A percentile compares a stretch with the other conserved stretches of the same genome.
Conservation (phyloP, 257 asterid genomes). For the Solanum lycopersicoides region DNA sequence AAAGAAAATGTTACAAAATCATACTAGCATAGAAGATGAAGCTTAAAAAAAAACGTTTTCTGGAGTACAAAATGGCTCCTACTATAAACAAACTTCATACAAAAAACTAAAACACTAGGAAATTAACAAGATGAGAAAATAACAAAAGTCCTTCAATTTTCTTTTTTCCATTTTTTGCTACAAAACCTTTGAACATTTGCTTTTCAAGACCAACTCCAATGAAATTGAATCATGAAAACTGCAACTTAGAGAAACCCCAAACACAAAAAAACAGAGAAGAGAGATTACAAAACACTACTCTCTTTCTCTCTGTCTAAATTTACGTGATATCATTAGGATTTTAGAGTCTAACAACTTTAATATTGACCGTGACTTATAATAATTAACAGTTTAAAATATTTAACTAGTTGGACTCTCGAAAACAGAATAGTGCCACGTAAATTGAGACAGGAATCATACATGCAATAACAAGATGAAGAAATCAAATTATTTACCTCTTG, state of each 20-base stretch:
- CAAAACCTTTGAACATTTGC: conserved; percentile 5
- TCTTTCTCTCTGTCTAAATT: not conserved
- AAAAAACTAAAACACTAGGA: not conserved
- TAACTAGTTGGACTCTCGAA: not conserved
- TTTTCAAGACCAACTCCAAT: not conserved
- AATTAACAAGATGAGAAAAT: not conserved
- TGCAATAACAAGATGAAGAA: not conserved
- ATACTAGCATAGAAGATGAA: not conserved
- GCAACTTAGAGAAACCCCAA: not conserved
- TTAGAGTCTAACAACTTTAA: not conserved
- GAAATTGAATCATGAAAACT: not conserved
- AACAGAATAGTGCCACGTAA: not conserved
- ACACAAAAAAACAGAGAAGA: not conserved
- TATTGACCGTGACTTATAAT: not conserved
- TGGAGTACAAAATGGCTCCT: not conserved
- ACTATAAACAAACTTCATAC: not conserved
- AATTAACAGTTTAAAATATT: too few relatives aligned
- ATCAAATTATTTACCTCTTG: conserved; percentile 35
- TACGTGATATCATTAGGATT: not conserved
- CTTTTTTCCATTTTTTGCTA: not conserved
- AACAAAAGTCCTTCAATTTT: not conserved
- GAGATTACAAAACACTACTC: not conserved
- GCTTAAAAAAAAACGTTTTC: not conserved
- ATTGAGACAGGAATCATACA: not conserved
- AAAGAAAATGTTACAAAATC: not conserved